Conservation (phyloP, 208 protist species). For the Acanthamoeba culbertsoni region DNA sequence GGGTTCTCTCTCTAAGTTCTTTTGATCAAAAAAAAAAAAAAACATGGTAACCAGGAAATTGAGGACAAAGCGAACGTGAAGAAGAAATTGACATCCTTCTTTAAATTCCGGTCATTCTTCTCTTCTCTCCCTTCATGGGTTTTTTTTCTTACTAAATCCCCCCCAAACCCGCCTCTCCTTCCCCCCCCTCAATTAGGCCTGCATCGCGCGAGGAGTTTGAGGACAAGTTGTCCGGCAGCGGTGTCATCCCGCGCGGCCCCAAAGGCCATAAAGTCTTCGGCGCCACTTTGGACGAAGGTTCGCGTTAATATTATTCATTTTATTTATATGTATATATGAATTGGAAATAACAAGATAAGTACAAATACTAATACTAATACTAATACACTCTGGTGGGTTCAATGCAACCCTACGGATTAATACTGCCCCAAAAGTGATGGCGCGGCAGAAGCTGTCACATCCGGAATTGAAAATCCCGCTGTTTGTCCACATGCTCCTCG, state of each 20-base stretch:
- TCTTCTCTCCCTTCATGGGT: background rate
- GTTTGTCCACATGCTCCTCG: conserved; percentile 15
- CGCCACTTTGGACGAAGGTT: conserved; percentile 24
- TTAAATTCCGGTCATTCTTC: background rate
- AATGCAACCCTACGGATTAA: too few species aligned
- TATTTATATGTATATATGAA: background rate
- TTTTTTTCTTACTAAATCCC: background rate
- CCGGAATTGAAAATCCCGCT: conserved; percentile 42
- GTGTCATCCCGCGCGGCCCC: background rate
- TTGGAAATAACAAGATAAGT: background rate
- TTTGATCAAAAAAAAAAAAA: background rate
- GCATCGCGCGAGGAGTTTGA: conserved; percentile 21
- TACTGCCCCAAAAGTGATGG: too few species aligned
- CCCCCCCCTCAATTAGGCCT: background rate
- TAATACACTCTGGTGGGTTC: background rate
- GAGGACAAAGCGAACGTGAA: conserved; percentile 48
- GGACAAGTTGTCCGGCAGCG: conserved; percentile 33
- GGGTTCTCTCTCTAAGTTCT: too few species aligned
- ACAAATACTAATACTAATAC: background rate
- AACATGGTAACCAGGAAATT: background rate
- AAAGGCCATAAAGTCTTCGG: conserved; percentile 27
- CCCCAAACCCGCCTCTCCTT: background rate
- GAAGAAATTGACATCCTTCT: conserved; percentile 43
- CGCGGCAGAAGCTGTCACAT: background rate
- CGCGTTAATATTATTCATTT: too few species aligned